These are phyloP conservation scores for Flaveria ramosissima DNA, from an alignment of 129 eudicot genomes.

Conservation along the genomic window DNA sequence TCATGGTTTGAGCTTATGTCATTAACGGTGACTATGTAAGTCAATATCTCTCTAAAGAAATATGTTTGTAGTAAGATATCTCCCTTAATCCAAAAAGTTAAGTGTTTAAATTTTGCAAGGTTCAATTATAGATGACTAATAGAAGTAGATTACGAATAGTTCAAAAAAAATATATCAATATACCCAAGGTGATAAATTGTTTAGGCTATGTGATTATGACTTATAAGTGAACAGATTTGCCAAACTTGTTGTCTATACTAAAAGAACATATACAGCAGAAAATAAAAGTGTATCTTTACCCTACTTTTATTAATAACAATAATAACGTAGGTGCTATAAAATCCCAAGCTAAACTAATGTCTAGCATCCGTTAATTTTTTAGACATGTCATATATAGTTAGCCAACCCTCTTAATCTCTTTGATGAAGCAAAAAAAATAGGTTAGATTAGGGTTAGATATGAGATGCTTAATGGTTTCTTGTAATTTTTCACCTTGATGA, in stretches of 20 bases:
- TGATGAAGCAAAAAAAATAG: not conserved
- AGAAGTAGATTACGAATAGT: too few species aligned
- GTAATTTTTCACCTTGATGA: not conserved
- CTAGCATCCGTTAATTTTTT: not conserved
- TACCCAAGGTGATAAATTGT: not conserved
- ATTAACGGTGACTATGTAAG: too few species aligned
- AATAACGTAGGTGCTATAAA: constrained; percentile 2
- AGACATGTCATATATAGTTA: not conserved
- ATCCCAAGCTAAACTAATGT: not conserved
- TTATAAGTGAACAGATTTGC: not conserved
- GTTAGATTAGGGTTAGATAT: not conserved
- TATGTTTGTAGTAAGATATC: too few species aligned
- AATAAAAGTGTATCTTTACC: not conserved
- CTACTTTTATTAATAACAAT: not conserved
- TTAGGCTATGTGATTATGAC: not conserved
- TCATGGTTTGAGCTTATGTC: not conserved
- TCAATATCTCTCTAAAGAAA: too few species aligned
- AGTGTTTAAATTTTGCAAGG: too few species aligned
- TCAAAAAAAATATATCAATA: too few species aligned
- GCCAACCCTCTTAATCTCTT: constrained; percentile 10
- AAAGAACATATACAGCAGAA: not conserved
- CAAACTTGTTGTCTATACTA: constrained; percentile 4
- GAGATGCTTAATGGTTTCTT: not conserved
- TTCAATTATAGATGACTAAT: too few species aligned
- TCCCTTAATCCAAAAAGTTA: too few species aligned